Evolutionary conservation across 495 filamentous ascomycete genomes (phyloP), one percentile per base, ranked within the genome.

Genomic region (Podospora sp.): DNA sequence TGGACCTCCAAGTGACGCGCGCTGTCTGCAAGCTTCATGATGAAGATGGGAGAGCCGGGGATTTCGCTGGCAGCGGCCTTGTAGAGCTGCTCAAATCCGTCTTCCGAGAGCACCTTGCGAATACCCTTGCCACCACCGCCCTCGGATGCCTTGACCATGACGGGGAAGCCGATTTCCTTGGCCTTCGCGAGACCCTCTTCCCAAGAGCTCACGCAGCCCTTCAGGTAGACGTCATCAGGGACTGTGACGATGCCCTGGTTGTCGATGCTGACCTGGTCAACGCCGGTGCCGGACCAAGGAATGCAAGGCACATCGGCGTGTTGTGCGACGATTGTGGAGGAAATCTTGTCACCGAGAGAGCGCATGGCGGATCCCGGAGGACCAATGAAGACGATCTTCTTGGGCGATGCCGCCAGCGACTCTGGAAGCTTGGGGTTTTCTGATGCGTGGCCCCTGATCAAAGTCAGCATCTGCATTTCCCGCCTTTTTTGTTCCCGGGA

Each of bases 71-170:
- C 93, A 29, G 96, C 95, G 29, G 95, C 96, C 72, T 94, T 93
- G 83, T 98, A 99, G 55, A 97, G 82, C 68, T 81, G 79, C 68
- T 86, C 82, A 75, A 99, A 99, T 51, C 90, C 87, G 62, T 94
- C 91, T 75, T 97, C 93, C 27, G 79, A 84, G 60, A 96, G 87
- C 65, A 94, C 96, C 82, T 97, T 98, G 72, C 95, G 91, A 76
- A 99, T 99, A 87, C 95, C 95, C 85, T 99, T 99, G 76, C 95
- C 95, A 81, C 95, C 95, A 81, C 95, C 95, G 83, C 95, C 95
- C 84, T 99, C 95, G n/a, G 95, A 98, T 21, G 95, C 95, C 83
- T 99, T 99, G 73, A 99, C 90, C 95, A 99, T 99, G 79, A 99
- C 91, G 12, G 95, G 95, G 81, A 98, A 98, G 57, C 95, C 95